Evolutionary conservation across 2,329 filamentous ascomycete species (phyloP), one percentile per base, ranked within the genome.

Genomic region (Delphinella strobiligena): DNA sequence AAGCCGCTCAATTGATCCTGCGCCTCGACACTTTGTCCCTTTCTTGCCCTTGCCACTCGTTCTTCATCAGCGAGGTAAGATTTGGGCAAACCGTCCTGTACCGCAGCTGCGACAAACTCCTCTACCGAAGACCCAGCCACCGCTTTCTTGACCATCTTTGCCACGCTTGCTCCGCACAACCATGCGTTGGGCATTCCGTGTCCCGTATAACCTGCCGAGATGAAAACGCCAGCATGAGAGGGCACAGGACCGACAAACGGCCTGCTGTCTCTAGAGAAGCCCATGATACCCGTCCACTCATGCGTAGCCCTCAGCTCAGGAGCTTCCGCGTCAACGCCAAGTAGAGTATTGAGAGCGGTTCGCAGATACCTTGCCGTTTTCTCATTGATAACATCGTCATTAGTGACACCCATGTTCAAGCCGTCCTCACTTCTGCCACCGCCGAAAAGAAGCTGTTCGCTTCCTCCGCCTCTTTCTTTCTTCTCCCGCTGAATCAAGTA

Each of bases 251-350:
- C 83, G 2, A 88, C 78, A 77, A 78, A 87, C 0, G 83, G 81
- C 37, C 70, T 58, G 0, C 69, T 63, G 54, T 88, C 83, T 5
- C 75, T 63, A 19, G 74, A 77, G 57, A 76, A 87, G 0, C 79
- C 82, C 82, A 87, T 88, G 48, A 87, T 81, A 0, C 83, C 83
- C 2, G 80, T 83, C 83, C 83, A 89, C 53, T 72, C 60, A 35
- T 61, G 56, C 3, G 56, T 60, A 2, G 70, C 68, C 36, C 62
- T 44, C 24, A 74, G 54, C 48, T 71, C 67, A n/a, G 54, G 43
- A 19, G 53, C 49, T 40, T 10, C 34, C 27, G 34, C 3, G 44
- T 56, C 15, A 31, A 53, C 52, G 46, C 53, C 57, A 37, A 61
- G 51, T 32, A 54, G 52, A 45, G 50, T 51, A 2, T 63, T 51